Evolutionary conservation across 345 rosid genomes (phyloP), one percentile per base, ranked within the genome.

Genomic region (Abelmoschus esculentus): DNA sequence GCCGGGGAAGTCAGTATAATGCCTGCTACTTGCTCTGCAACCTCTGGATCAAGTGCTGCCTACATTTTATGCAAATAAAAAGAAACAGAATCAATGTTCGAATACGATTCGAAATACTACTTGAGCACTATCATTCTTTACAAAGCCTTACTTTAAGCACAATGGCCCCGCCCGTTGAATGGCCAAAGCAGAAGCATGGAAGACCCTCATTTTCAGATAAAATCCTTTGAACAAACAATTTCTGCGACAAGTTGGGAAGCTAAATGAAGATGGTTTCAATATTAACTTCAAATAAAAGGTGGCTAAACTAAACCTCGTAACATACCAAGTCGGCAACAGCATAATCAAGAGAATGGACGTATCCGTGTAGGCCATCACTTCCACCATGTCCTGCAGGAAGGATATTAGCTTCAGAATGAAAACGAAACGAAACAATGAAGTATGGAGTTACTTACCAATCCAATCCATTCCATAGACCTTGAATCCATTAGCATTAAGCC

Each of bases 401-500:
- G 36, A 67, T 52, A 72, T 53, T 9, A 15, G 54, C 68, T 70
- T 9, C 52, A 62, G 15, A 14, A 53, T 40, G 28, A 57, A 56
- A 34, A 34, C 38, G 38, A 34, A 34, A 32, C 36, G 3, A 32
- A 29, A 29, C 31, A 2, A 29, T 29, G 3, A 29, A 29, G 31
- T 29, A 29, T 29, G 31, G 31, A 29, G 34, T 34, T 34, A 34
- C 83, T 84, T 74, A 95, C 99, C 98, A 61, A 86, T 90, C 99
- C 97, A 95, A 74, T 95, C 99, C 80, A 95, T 84, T 63, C 90
- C 97, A 74, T 84, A 90, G 73, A 95, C 97, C 76, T 89, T 91
- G 89, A 90, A 90, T 60, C 96, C 90, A 73, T 84, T 79, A 15
- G 88, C 85, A 59, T 87, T 91, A 32, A 95, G 84, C 75, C 83